Base-by-base conservation (phyloP, 805 yeast species). In the Candida tibetensis region DNA sequence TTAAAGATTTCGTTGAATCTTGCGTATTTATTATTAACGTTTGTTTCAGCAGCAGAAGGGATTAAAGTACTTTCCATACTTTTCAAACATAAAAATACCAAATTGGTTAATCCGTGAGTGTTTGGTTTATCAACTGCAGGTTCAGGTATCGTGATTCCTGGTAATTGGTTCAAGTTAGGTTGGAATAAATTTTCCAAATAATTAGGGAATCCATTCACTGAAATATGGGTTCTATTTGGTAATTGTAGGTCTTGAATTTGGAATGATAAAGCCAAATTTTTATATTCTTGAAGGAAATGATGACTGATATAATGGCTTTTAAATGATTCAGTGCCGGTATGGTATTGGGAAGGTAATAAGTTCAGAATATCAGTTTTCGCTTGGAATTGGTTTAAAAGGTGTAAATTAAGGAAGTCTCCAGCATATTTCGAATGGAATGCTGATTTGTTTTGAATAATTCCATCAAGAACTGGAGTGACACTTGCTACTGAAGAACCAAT, bases 341-440 rank as follows among this genome's bases (percentile, higher is more conserved):
- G 38, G 25, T 37, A 52, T 13, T 44, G 38, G 13, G 32, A 23
- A 5, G 62, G 61, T n/a, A 57, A 17, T 36, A 48, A 37, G 28
- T 57, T 56, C 14, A 55, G 49, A 16, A 53, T 41, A 33, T 66
- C 63, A 34, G 57, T 42, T 30, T 52, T 49, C 16, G 46, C 41
- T 57, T 59, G 28, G 72, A 71, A 50, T 64, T 52, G 76, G 35
- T 76, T 67, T 46, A 74, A 59, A 2, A 81, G 66, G 60, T 85
- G 86, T 36, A 77, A 69, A 57, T 82, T 85, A 39, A 85, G 58
- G 57, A 83, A 90, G 57, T 89, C 91, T 7, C 97, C 98, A 3
- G 90, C 96, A 55, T 74, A 85, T 49, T 77, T 79, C 12, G 86
- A 76, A 57, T 78, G 83, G 43, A 74, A 66, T 4, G 79, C 71